Conservation (phyloP, 352 stramenopile species). For the Phytopythium boreale region DNA sequence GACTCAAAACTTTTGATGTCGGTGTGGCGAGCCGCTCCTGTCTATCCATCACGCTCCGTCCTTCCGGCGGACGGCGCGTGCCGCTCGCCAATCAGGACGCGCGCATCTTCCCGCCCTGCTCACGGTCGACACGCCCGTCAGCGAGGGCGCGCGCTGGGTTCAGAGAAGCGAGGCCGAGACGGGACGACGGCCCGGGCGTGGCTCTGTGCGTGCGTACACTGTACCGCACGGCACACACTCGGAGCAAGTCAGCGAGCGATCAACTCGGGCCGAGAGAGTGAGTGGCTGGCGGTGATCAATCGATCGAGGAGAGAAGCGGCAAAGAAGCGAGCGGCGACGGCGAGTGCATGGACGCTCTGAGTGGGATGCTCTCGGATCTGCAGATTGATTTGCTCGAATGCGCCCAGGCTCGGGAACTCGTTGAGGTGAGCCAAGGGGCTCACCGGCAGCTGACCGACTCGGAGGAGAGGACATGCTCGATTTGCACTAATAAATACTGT, state of each 20-base stretch:
- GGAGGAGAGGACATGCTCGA: not conserved
- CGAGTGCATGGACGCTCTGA: not conserved
- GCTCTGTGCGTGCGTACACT: too few species aligned
- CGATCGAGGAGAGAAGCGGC: not conserved
- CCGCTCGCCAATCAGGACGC: not conserved
- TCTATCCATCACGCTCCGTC: not conserved
- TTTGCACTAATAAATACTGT: too few species aligned
- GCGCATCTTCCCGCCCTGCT: not conserved
- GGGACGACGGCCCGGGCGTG: not conserved
- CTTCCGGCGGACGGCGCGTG: not conserved
- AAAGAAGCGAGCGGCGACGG: too few species aligned
- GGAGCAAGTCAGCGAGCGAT: not conserved
- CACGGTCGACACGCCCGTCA: not conserved
- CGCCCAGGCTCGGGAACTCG: not conserved
- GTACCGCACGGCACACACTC: too few species aligned
- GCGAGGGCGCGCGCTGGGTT: not conserved
- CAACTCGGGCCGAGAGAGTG: not conserved
- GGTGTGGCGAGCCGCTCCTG: too few species aligned
- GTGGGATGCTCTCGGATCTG: not conserved
- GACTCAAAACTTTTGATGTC: too few species aligned
- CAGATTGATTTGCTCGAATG: not conserved
- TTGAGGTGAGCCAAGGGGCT: not conserved
- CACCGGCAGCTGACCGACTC: not conserved
- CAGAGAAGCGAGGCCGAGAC: not conserved
- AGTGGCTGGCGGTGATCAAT: not conserved